These are phyloP conservation scores for Ophiosphaerella narmari DNA, from an alignment of 2,329 filamentous ascomycete genomes.

Conservation along the genomic window DNA sequence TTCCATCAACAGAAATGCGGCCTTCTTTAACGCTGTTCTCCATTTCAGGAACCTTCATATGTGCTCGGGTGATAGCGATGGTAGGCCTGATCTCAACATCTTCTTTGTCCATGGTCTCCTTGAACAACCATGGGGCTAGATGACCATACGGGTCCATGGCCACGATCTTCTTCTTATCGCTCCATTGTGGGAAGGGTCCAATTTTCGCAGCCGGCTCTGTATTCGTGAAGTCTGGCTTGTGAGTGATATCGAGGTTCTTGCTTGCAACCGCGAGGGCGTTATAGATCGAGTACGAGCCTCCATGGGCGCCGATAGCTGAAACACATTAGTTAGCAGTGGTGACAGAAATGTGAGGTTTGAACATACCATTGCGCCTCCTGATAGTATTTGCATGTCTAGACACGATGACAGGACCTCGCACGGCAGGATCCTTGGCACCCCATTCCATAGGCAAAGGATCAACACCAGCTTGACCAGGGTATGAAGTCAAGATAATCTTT, in stretches of 20 bases:
- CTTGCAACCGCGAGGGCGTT: conserved; percentile 91
- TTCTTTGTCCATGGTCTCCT: conserved; percentile 76
- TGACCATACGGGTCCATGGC: conserved; percentile 97
- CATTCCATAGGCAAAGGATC: conserved; percentile 88
- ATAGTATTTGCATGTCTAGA: conserved; percentile 77
- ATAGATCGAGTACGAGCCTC: conserved; percentile 95
- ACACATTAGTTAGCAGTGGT: conserved; percentile 16
- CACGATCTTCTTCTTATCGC: conserved; percentile 89
- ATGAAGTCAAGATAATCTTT: conserved; percentile 76
- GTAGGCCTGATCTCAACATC: conserved; percentile 86
- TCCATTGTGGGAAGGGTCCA: conserved; percentile 88
- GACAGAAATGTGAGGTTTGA: background rate
- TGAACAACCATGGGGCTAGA: conserved; percentile 81
- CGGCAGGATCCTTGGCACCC: conserved; percentile 75
- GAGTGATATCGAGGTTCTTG: conserved; percentile 82
- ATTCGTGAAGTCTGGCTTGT: conserved; percentile 78
- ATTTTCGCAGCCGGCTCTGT: conserved; percentile 91
- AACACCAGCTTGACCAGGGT: conserved; percentile 92
- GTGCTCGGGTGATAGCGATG: conserved; percentile 88
- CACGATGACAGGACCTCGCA: conserved; percentile 86
- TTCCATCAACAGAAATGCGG: conserved; percentile 78
- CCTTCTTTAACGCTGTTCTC: conserved; percentile 84
- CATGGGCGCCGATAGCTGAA: conserved; percentile 69
- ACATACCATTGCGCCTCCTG: conserved; percentile 74
- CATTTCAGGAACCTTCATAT: conserved; percentile 96